Evolutionary conservation across 192 early-diverging fungal species (phyloP).

Genomic region (Pecoramyces ruminantium): DNA sequence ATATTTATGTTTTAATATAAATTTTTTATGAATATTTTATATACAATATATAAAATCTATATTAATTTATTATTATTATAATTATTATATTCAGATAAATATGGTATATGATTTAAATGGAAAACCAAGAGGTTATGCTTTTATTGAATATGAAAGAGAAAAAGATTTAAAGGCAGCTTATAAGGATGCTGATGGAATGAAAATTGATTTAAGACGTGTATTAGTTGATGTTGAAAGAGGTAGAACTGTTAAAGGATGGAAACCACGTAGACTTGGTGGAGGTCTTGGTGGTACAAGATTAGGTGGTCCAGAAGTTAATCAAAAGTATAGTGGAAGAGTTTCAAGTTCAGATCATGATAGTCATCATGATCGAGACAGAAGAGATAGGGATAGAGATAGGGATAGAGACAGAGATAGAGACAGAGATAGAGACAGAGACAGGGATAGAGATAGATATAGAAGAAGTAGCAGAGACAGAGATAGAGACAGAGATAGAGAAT

Average conservation of each 20-base stretch:
- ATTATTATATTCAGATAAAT: background rate
- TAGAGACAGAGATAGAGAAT: conserved; percentile 13
- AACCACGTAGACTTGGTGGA: conserved; percentile 66
- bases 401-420: conserved; percentile 6
- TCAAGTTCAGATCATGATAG: background rate
- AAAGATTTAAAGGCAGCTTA: conserved; percentile 56
- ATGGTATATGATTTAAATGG: conserved; percentile 13
- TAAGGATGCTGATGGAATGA: conserved; percentile 74
- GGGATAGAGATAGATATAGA: background rate
- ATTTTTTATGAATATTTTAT: too few relatives aligned
- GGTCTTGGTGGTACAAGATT: conserved; percentile 58
- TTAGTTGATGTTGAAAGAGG: conserved; percentile 92
- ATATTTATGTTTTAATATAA: too few relatives aligned
- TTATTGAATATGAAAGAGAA: conserved; percentile 87
- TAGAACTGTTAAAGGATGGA: conserved; percentile 90
- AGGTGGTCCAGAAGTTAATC: conserved; percentile 32
- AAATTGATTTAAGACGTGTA: conserved; percentile 65
- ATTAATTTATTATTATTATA: background rate
- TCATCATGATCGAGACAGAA: conserved; percentile 5
- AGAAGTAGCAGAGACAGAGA: conserved; percentile 3
- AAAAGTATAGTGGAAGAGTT: conserved; percentile 29
- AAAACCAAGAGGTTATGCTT: conserved; percentile 82
- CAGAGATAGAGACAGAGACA: conserved; percentile 6
- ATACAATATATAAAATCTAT: too few relatives aligned
- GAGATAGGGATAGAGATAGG: conserved; percentile 4